Conservation (phyloP, 345 rosid species). For the Punica granatum region DNA sequence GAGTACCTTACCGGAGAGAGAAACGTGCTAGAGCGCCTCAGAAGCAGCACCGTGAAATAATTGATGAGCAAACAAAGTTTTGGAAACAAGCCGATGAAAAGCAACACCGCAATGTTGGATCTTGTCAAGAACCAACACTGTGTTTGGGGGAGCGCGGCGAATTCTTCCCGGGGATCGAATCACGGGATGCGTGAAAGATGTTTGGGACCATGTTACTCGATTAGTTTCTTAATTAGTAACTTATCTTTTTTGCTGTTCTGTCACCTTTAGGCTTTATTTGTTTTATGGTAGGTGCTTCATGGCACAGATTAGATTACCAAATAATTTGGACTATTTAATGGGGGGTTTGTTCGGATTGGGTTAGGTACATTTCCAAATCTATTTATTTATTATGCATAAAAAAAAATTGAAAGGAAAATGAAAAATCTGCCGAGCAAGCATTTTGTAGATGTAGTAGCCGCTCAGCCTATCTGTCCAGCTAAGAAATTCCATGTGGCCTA, state of each 20-base stretch:
- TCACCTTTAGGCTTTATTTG: not conserved
- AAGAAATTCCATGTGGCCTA: too few relatives aligned
- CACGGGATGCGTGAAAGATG: not conserved
- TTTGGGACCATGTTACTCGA: not conserved
- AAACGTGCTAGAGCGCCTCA: slow-evolving; percentile 39
- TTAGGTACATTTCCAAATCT: not conserved
- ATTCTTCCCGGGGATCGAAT: too few relatives aligned
- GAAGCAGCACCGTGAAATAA: slow-evolving; percentile 15
- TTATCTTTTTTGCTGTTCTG: not conserved
- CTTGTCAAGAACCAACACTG: too few relatives aligned
- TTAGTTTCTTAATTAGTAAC: not conserved
- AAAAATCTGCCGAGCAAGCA: too few relatives aligned
- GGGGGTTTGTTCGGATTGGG: not conserved
- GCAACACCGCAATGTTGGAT: too few relatives aligned
- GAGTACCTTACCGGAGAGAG: slow-evolving; percentile 66
- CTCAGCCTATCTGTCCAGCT: too few relatives aligned
- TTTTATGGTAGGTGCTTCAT: not conserved
- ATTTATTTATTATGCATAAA: not conserved
- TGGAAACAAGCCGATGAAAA: too few relatives aligned
- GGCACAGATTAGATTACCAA: not conserved
- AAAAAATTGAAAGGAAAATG: too few relatives aligned
- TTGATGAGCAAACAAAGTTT: too few relatives aligned
- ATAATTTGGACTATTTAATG: not conserved
- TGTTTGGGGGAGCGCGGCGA: too few relatives aligned
- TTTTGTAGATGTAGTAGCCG: too few relatives aligned